Base-by-base conservation (phyloP, 176 grass and related monocot species). In the Coix lacrymajobi region DNA sequence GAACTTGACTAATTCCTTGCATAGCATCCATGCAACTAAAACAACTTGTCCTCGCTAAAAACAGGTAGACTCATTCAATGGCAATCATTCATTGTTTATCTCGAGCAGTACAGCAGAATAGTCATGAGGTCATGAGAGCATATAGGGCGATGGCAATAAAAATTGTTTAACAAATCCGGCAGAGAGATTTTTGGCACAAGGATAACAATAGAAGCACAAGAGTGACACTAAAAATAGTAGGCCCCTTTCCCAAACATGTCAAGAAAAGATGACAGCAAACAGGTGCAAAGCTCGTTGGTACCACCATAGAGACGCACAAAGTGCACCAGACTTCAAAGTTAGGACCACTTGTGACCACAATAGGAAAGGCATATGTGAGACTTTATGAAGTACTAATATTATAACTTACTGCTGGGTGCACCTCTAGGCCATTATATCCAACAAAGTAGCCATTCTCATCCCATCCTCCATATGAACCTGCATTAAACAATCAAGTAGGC, bases 321-420 rank as follows among this genome's bases (percentile, higher is more conserved):
- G 69, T 79, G 74, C 80, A 40, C 40, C 30, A 79, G 36, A 38
- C 58, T 82, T 40, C 68, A 20, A 38, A 60, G 54, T 39, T 81
- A 82, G 73, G 65, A 80, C 76, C 51, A 80, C 79, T 78, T 39
- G 62, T 58, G 54, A 77, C 63, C 78, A 58, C 19, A 75, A 62
- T 60, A 87, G 15, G 52, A 72, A 85, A 83, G 48, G 66, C 71
- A 63, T 54, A 69, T 71, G 12, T 26, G 28, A 71, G 57, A 32
- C 26, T 79, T 63, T 52, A 76, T 60, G 78, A 81, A 72, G 77
- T 69, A 56, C 34, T 77, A 49, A 77, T 48, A 38, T 86, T 67
- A 78, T 45, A 60, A 84, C 88, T 90, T 89, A 97, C 94, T 72
- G 83, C 67, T 85, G 88, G 69, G 31, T 90, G 88, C 72, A 89